phyloP scores from a whole-genome alignment of 2,329 filamentous ascomycete genomes.

The Colletotrichum incanum region DNA sequence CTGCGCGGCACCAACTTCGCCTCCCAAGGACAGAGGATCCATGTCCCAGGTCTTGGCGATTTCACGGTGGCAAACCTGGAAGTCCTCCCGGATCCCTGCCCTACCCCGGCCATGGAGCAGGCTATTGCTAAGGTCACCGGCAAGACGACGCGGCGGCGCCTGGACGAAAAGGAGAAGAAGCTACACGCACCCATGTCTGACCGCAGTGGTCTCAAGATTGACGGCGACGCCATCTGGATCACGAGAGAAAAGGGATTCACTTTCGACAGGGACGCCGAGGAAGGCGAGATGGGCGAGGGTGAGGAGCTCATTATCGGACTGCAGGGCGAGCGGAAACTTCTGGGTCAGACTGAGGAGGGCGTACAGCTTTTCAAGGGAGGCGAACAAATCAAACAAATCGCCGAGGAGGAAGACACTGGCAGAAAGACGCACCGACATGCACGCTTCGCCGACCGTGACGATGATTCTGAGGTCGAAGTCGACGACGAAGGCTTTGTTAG shows the following conservation, averaged over 20 bases:
- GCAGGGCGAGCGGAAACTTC: constrained; percentile 84
- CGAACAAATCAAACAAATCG: constrained; percentile 73
- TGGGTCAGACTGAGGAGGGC: constrained; percentile 87
- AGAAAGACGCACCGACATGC: constrained; percentile 72
- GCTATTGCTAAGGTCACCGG: constrained; percentile 87
- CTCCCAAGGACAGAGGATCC: constrained; percentile 86
- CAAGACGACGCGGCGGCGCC: constrained; percentile 82
- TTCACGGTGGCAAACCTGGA: constrained; percentile 88
- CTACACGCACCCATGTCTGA: constrained; percentile 99
- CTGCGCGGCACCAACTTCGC: constrained; percentile 95
- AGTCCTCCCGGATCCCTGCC: constrained; percentile 92
- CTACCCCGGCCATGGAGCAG: constrained; percentile 92
- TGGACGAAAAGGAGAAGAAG: constrained; percentile 97
- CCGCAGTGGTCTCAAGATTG: constrained; percentile 94
- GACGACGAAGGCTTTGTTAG: constrained; percentile 70
- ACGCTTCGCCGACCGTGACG: constrained; percentile 73
- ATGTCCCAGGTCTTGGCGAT: constrained; percentile 94
- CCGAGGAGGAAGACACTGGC: constrained; percentile 69
- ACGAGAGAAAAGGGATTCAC: constrained; percentile 80
- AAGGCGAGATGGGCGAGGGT: constrained; percentile 87
- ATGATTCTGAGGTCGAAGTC: constrained; percentile 58
- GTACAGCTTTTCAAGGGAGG: constrained; percentile 90
- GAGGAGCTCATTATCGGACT: constrained; percentile 95
- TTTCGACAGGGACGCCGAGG: constrained; percentile 78
- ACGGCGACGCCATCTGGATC: constrained; percentile 97